Percentiles rank a stretch among this genome's conserved stretches.
Conservation (phyloP, 2,329 filamentous ascomycete genomes). For the Tothia fuscella region DNA sequence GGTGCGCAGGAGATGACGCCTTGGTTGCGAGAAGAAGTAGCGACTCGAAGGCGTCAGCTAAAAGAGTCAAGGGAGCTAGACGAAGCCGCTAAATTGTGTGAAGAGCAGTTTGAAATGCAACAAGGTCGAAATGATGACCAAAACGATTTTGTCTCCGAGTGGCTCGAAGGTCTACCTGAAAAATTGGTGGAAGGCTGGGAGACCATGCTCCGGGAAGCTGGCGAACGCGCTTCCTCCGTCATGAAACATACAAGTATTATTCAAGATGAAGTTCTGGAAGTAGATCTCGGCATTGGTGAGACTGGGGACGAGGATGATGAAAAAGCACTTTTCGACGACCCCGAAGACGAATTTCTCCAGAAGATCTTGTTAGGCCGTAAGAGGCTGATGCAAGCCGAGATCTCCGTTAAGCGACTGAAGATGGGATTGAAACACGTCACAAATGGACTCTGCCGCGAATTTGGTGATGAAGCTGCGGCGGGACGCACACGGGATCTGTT, state of each 20-base stretch:
- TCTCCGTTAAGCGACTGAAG: slow-evolving; percentile 8
- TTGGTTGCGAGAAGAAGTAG: slow-evolving; percentile 6
- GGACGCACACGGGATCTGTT: slow-evolving; percentile 32
- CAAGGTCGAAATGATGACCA: neutral
- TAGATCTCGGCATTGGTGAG: neutral
- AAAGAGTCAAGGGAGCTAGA: slow-evolving; percentile 3
- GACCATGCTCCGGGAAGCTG: slow-evolving; percentile 7
- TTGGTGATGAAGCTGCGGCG: neutral
- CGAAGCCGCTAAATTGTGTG: neutral
- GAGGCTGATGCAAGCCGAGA: slow-evolving; percentile 9
- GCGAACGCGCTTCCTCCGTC: neutral
- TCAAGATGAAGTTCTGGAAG: neutral
- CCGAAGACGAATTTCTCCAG: slow-evolving; percentile 7
- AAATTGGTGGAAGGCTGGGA: slow-evolving; percentile 5
- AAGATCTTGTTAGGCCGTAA: slow-evolving; percentile 6
- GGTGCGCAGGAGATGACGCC: slow-evolving; percentile 3
- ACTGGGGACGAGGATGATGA: neutral
- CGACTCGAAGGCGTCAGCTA: slow-evolving; percentile 8
- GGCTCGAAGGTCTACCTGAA: slow-evolving; percentile 5
- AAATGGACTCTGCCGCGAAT: slow-evolving; percentile 5
- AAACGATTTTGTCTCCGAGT: neutral
- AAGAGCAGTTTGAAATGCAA: slow-evolving; percentile 2
- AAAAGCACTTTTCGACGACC: too few species aligned
- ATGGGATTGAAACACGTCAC: slow-evolving; percentile 9
- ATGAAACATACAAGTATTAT: neutral